Conservation (phyloP, 2,329 filamentous ascomycete genomes). For the Colletotrichum kahawae region DNA sequence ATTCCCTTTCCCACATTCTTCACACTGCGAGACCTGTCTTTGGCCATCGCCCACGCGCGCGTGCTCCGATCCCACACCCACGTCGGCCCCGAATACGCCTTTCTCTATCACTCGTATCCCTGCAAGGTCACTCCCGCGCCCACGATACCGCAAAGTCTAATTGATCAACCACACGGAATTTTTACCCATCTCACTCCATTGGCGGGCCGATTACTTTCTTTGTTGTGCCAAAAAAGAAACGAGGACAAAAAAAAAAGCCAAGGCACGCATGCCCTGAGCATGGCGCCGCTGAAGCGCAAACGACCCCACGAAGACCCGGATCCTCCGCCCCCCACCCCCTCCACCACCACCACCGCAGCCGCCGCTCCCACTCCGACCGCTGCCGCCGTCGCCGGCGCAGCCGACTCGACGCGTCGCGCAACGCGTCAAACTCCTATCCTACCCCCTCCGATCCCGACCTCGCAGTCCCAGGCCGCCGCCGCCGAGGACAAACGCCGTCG, state of each 20-base stretch:
- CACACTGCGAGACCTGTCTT: neutral
- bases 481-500: conserved; percentile 28
- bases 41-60: neutral
- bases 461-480: conserved; percentile 16
- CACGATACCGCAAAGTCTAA: conserved; percentile 13
- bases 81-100: neutral
- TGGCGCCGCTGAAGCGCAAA: conserved; percentile 41
- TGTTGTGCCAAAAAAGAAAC: neutral
- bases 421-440: conserved; percentile 44
- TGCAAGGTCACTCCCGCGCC: conserved; percentile 8
- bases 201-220: neutral
- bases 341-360: conserved; percentile 17
- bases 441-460: conserved; percentile 34
- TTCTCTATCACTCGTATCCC: neutral
- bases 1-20: neutral
- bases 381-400: neutral
- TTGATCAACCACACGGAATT: neutral
- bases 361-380: neutral
- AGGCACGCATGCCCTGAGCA: conserved; percentile 3
- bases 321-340: conserved; percentile 14
- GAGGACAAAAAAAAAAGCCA: neutral
- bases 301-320: conserved; percentile 31
- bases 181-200: neutral
- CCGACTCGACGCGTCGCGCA: conserved; percentile 37
- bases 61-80: neutral